Conservation (phyloP, 1,284 basidiomycete genomes). For the Vanrija pseudolonga region DNA sequence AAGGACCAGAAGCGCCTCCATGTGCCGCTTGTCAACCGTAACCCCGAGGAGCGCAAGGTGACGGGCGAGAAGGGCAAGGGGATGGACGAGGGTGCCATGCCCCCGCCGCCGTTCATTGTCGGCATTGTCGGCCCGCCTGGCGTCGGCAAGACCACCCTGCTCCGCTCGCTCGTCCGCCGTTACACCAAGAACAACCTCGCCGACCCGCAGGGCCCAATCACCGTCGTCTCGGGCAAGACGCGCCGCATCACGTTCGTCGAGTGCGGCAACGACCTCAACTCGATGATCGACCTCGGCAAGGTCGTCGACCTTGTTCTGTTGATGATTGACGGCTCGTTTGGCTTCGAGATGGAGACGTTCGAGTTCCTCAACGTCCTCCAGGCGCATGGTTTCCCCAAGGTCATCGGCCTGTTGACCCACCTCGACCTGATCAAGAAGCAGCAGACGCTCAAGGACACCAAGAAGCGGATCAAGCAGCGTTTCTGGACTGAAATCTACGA, state of each 20-base stretch:
- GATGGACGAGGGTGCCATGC: slow-evolving; percentile 44
- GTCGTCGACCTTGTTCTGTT: slow-evolving; percentile 92
- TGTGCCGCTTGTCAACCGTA: slow-evolving; percentile 92
- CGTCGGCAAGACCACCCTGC: slow-evolving; percentile 92
- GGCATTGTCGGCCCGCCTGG: slow-evolving; percentile 97
- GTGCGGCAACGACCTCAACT: slow-evolving; percentile 95
- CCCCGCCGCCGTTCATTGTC: slow-evolving; percentile 89
- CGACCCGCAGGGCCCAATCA: slow-evolving; percentile 89
- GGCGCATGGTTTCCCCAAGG: slow-evolving; percentile 96
- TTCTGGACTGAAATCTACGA: slow-evolving; percentile 99
- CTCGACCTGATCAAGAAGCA: slow-evolving; percentile 96
- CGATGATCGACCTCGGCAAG: slow-evolving; percentile 97
- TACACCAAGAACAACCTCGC: slow-evolving; percentile 93
- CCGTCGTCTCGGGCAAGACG: slow-evolving; percentile 88
- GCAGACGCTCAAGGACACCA: slow-evolving; percentile 79
- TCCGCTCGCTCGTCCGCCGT: slow-evolving; percentile 85
- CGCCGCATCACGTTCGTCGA: slow-evolving; percentile 91
- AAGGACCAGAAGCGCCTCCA: slow-evolving; percentile 91
- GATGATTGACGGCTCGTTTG: slow-evolving; percentile 97
- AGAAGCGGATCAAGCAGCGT: slow-evolving; percentile 95
- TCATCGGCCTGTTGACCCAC: slow-evolving; percentile 93
- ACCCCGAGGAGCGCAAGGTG: slow-evolving; percentile 68
- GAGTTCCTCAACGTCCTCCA: slow-evolving; percentile 97
- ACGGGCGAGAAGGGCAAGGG: slow-evolving; percentile 44
- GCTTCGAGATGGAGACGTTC: slow-evolving; percentile 99